Conservation (phyloP, 2,329 filamentous ascomycete species). For the Penicillium sp. region DNA sequence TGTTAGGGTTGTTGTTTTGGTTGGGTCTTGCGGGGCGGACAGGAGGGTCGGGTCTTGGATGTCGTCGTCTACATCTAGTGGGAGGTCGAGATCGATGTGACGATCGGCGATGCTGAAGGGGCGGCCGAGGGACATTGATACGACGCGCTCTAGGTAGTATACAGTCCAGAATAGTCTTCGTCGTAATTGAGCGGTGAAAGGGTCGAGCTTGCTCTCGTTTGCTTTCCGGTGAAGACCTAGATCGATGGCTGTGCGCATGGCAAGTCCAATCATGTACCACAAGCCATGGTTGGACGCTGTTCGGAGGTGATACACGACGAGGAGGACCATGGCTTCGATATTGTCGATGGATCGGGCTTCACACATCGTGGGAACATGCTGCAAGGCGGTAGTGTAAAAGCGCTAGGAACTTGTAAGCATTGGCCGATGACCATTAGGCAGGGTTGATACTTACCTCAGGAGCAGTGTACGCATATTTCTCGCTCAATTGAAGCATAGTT, state of each 20-base stretch:
- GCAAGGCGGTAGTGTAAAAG: constrained; percentile 50
- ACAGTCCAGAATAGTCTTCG: constrained; percentile 53
- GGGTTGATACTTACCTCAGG: constrained; percentile 42
- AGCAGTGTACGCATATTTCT: constrained; percentile 43
- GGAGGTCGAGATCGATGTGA: constrained; percentile 51
- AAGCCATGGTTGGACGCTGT: constrained; percentile 51
- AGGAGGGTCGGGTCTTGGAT: constrained; percentile 38
- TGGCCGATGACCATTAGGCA: no score
- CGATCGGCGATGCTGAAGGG: constrained; percentile 51
- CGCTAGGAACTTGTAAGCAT: constrained; percentile 33
- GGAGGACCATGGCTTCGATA: constrained; percentile 51
- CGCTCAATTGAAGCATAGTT: constrained; percentile 48
- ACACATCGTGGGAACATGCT: constrained; percentile 48
- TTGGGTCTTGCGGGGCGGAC: constrained; percentile 27
- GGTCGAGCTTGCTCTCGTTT: constrained; percentile 43
- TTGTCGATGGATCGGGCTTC: constrained; percentile 51
- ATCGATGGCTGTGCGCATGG: constrained; percentile 53
- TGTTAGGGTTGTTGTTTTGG: constrained; percentile 38
- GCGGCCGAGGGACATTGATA: constrained; percentile 51
- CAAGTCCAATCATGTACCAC: constrained; percentile 55
- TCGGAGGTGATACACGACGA: constrained; percentile 52
- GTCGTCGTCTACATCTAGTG: constrained; percentile 45
- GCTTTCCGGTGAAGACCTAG: constrained; percentile 50
- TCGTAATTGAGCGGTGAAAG: constrained; percentile 45
- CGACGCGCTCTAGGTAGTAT: constrained; percentile 50